Conservation (phyloP, 2,329 filamentous ascomycete genomes). For the Ophiosphaerella narmari region DNA sequence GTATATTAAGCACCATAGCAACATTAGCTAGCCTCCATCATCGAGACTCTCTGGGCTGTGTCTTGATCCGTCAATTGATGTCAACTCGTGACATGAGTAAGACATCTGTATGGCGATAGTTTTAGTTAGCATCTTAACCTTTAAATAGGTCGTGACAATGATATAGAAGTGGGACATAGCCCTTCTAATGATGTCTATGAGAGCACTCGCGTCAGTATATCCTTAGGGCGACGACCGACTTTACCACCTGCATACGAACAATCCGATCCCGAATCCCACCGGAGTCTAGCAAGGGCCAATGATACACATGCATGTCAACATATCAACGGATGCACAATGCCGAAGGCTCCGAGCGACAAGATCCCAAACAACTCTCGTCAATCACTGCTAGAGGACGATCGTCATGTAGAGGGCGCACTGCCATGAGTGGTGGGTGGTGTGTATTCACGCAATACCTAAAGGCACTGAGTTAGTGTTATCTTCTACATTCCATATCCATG, state of each 20-base stretch:
- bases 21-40: conserved; percentile 15
- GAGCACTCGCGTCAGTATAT: not conserved
- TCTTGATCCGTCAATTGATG: conserved; percentile 5
- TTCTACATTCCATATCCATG: too few relatives aligned
- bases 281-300: too few relatives aligned
- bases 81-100: not conserved
- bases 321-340: not conserved
- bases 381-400: too few relatives aligned
- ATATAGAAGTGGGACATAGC: not conserved
- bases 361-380: too few relatives aligned
- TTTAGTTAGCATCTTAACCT: not conserved
- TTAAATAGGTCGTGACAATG: not conserved
- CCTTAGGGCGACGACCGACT: not conserved
- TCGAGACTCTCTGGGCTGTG: conserved; percentile 12
- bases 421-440: too few relatives aligned
- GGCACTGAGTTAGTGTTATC: too few relatives aligned
- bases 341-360: too few relatives aligned
- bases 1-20: conserved; percentile 8
- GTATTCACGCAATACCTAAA: too few relatives aligned
- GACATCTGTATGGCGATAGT: too few relatives aligned
- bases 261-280: not conserved
- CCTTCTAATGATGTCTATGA: not conserved
- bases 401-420: too few relatives aligned
- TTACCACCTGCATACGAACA: conserved; percentile 3
- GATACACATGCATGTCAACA: too few relatives aligned